Conservation (phyloP, 352 stramenopile species). For the Sclerospora graminicola region DNA sequence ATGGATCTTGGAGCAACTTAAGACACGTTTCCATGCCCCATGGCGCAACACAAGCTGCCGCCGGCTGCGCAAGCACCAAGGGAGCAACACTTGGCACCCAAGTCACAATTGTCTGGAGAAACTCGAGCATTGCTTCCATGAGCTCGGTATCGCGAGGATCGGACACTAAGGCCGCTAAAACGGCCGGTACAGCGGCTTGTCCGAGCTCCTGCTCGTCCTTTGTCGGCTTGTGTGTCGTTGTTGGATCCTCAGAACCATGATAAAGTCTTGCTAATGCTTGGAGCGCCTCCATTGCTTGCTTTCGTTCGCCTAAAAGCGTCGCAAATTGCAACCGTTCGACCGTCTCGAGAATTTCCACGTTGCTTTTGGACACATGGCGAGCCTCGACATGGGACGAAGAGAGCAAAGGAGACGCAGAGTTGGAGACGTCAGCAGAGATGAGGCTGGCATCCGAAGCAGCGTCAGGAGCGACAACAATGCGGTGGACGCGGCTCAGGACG, state of each 20-base stretch:
- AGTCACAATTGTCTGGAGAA: constrained; percentile 46
- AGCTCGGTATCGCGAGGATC: constrained; percentile 76
- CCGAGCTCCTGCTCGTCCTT: constrained; percentile 34
- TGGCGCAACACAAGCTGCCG: constrained; percentile 4
- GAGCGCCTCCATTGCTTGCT: constrained; percentile 43
- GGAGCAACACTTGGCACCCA: constrained; percentile 23
- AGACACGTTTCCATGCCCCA: constrained; percentile 58
- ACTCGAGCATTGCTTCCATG: constrained; percentile 76
- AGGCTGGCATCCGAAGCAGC: constrained; percentile 1
- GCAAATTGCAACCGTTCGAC: constrained; percentile 66
- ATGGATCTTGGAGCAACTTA: constrained; percentile 63
- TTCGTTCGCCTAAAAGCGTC: constrained; percentile 63
- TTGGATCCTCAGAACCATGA: not conserved
- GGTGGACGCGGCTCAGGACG: constrained; percentile 60
- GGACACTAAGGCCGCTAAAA: constrained; percentile 54
- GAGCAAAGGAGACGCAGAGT: not conserved
- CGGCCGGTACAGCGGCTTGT: constrained; percentile 28
- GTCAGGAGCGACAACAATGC: constrained; percentile 37
- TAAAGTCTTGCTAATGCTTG: constrained; percentile 26
- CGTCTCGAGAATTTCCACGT: constrained; percentile 31
- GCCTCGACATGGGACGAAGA: not conserved
- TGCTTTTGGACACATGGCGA: not conserved
- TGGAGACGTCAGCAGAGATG: not conserved
- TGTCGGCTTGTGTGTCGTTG: constrained; percentile 4
- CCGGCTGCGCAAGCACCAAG: constrained; percentile 26